phyloP scores from a whole-genome alignment of 257 asterid genomes.

The Nicotiana otophora region DNA sequence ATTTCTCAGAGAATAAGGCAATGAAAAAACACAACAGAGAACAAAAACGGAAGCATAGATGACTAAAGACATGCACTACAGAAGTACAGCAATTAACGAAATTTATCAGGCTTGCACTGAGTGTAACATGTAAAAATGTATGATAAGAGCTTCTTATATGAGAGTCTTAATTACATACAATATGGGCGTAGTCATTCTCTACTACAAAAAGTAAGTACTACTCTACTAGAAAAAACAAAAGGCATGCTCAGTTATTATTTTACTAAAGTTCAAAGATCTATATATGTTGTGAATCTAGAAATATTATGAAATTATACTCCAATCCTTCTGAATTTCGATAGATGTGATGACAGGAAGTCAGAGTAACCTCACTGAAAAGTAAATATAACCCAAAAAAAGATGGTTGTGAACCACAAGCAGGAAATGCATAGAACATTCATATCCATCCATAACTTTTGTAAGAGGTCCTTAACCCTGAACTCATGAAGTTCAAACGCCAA shows the following conservation, averaged over 20 bases:
- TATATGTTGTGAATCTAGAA: background rate
- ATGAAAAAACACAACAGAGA: too few relatives aligned
- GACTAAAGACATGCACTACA: too few relatives aligned
- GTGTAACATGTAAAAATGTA: background rate
- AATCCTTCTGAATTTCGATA: background rate
- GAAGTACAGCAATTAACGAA: too few relatives aligned
- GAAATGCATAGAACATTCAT: background rate
- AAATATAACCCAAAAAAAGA: background rate
- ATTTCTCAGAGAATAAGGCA: too few relatives aligned
- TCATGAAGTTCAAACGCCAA: background rate
- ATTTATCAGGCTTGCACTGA: background rate
- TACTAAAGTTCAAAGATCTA: background rate
- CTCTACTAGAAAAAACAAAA: background rate
- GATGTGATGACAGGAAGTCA: background rate
- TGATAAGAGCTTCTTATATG: background rate
- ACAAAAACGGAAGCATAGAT: too few relatives aligned
- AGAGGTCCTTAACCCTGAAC: background rate
- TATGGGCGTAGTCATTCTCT: background rate
- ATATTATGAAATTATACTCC: background rate
- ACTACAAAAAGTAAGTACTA: background rate
- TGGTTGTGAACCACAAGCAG: background rate
- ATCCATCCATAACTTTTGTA: background rate
- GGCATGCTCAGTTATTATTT: background rate
- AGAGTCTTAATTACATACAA: too few relatives aligned
- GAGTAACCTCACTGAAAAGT: background rate